Conservation (phyloP, 2,329 filamentous ascomycete genomes). For the Trichoderma polysporum region DNA sequence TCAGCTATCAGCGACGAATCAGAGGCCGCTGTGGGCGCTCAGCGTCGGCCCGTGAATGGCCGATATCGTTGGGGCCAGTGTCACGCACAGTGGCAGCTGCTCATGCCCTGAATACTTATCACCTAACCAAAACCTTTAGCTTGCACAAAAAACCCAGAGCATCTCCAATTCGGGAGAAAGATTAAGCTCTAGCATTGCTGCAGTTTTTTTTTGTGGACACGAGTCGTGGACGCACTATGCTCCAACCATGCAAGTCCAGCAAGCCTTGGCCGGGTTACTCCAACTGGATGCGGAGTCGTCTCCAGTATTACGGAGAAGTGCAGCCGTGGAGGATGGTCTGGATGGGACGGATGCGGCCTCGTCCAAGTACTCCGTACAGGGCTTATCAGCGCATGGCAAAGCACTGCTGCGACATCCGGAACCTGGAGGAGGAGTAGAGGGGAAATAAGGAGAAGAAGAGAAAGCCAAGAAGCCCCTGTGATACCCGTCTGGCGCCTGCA, state of each 20-base stretch:
- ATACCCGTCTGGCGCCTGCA: not conserved
- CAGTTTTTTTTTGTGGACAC: not conserved
- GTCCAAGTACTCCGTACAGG: not conserved
- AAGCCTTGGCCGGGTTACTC: not conserved
- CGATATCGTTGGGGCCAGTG: slow-evolving; percentile 23
- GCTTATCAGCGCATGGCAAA: not conserved
- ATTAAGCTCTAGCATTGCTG: slow-evolving; percentile 9
- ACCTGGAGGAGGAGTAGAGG: not conserved
- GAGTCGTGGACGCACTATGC: slow-evolving; percentile 6
- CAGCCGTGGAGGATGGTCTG: not conserved
- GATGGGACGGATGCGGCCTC: not conserved
- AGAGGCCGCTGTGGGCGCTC: slow-evolving; percentile 20
- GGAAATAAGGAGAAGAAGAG: not conserved
- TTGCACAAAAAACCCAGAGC: not conserved
- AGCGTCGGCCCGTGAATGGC: slow-evolving; percentile 25
- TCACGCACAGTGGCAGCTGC: not conserved
- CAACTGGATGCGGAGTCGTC: slow-evolving; percentile 10
- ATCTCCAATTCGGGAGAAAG: slow-evolving; percentile 13
- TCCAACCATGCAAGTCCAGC: slow-evolving; percentile 4
- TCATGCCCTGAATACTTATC: not conserved
- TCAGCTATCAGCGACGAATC: slow-evolving; percentile 16
- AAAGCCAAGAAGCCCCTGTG: not conserved
- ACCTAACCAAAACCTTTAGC: slow-evolving; percentile 14
- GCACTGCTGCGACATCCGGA: not conserved
- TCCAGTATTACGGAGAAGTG: slow-evolving; percentile 2